phyloP scores from a whole-genome alignment of 306 rosid species.

The Casuarina cunninghamiana region DNA sequence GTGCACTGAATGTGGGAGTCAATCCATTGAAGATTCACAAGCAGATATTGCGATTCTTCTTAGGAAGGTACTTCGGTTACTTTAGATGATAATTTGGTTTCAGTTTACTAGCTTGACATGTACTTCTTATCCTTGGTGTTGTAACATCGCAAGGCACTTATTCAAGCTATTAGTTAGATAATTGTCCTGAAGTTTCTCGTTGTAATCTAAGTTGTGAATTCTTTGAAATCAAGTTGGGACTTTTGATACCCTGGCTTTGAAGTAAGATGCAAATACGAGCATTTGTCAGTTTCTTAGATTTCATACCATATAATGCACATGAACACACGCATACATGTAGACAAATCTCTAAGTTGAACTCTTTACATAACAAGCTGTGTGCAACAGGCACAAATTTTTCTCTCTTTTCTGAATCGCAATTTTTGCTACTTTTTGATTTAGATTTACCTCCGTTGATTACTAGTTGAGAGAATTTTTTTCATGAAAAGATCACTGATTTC shows the following conservation, averaged over 20 bases:
- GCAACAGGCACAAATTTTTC: background rate
- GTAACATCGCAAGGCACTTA: background rate
- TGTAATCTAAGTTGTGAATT: background rate
- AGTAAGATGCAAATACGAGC: background rate
- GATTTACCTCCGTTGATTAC: background rate
- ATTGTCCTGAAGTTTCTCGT: background rate
- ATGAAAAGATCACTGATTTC: too few species aligned
- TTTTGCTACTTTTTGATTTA: background rate
- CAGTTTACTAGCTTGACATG: background rate
- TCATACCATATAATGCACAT: background rate
- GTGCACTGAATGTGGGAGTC: constrained; percentile 97
- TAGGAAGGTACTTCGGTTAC: constrained; percentile 55
- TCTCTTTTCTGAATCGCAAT: background rate
- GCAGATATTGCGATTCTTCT: constrained; percentile 97
- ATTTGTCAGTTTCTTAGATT: background rate
- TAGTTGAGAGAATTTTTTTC: background rate
- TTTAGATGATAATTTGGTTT: background rate
- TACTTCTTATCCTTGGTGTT: background rate
- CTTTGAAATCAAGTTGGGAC: background rate
- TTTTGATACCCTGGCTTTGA: background rate
- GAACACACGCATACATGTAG: background rate
- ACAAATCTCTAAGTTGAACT: background rate
- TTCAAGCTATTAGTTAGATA: background rate
- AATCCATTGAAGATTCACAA: constrained; percentile 97
- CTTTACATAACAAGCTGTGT: background rate